Conservation (phyloP, 352 stramenopile genomes). For the Phytophthora rubi region DNA sequence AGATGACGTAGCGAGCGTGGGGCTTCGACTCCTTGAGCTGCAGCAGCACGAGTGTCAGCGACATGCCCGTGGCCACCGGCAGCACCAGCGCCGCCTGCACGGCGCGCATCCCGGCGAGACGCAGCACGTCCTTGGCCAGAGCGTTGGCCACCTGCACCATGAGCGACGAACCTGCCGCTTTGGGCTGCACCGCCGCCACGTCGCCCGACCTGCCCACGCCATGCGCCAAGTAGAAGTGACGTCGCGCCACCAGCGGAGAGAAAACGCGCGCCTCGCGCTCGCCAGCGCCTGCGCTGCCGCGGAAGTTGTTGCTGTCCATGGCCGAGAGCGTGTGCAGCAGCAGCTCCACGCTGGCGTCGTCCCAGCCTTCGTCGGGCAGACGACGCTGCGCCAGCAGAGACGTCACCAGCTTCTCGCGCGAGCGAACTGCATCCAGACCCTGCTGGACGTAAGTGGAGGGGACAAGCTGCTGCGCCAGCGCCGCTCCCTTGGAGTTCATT, state of each 20-base stretch:
- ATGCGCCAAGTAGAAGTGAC: constrained; percentile 95
- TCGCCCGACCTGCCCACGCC: constrained; percentile 97
- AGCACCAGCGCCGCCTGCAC: constrained; percentile 90
- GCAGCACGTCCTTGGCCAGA: constrained; percentile 92
- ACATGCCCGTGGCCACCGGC: constrained; percentile 98
- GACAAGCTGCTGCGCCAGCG: constrained; percentile 65
- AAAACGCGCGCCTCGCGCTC: constrained; percentile 97
- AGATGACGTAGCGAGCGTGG: constrained; percentile 85
- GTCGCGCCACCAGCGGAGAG: constrained; percentile 70
- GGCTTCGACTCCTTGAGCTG: constrained; percentile 73
- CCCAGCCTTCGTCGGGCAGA: constrained; percentile 89
- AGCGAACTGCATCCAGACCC: constrained; percentile 65
- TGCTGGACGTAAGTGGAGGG: constrained; percentile 81
- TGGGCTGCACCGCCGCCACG: constrained; percentile 98
- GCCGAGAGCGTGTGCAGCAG: constrained; percentile 87
- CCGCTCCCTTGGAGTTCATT: constrained; percentile 62
- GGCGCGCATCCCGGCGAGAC: constrained; percentile 77
- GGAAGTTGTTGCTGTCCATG: constrained; percentile 97
- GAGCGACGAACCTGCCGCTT: constrained; percentile 97
- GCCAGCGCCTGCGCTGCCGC: constrained; percentile 91
- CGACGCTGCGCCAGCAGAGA: constrained; percentile 83
- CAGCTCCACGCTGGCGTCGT: constrained; percentile 88
- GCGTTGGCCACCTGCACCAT: constrained; percentile 94
- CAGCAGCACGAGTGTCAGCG: constrained; percentile 91
- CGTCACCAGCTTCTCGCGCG: constrained; percentile 75